phyloP scores from a whole-genome alignment of 495 filamentous ascomycete species.

The Tuber aestivum region DNA sequence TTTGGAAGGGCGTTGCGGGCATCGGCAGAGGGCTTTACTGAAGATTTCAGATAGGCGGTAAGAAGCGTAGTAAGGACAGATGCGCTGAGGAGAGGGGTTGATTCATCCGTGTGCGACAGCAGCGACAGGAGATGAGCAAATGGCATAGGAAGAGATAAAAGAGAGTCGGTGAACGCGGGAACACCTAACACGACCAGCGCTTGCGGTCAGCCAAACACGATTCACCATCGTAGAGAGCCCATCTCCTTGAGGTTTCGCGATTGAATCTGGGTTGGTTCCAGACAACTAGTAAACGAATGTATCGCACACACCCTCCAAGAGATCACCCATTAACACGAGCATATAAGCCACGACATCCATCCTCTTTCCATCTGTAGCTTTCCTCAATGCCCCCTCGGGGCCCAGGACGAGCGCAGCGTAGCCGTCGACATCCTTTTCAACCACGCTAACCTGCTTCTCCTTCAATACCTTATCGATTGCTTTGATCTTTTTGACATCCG shows the following conservation, averaged over 20 bases:
- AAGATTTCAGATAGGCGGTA: slow-evolving; percentile 58
- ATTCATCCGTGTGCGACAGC: slow-evolving; percentile 73
- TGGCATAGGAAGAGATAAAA: slow-evolving; percentile 74
- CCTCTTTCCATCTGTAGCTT: slow-evolving; percentile 48
- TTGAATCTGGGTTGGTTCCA: neutral
- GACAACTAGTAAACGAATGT: neutral
- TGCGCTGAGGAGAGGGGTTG: slow-evolving; percentile 82
- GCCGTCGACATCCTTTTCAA: slow-evolving; percentile 69
- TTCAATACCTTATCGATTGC: slow-evolving; percentile 94
- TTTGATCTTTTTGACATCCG: slow-evolving; percentile 92
- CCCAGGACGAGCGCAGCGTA: slow-evolving; percentile 78
- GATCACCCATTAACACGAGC: slow-evolving; percentile 77
- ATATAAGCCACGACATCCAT: slow-evolving; percentile 91
- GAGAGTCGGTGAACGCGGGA: slow-evolving; percentile 64
- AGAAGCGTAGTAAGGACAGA: slow-evolving; percentile 79
- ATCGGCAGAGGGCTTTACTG: slow-evolving; percentile 51
- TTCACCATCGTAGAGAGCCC: neutral
- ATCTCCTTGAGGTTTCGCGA: neutral
- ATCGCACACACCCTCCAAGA: slow-evolving; percentile 65
- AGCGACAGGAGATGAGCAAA: slow-evolving; percentile 79
- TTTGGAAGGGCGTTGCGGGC: slow-evolving; percentile 73
- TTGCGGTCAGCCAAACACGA: slow-evolving; percentile 27
- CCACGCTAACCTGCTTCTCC: slow-evolving; percentile 72
- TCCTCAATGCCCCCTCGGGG: slow-evolving; percentile 31
- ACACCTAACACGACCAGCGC: slow-evolving; percentile 54